These are phyloP conservation scores for Nadsonia starkeyi-henricii DNA, from an alignment of 1,139 yeast species.

Conservation along the genomic window DNA sequence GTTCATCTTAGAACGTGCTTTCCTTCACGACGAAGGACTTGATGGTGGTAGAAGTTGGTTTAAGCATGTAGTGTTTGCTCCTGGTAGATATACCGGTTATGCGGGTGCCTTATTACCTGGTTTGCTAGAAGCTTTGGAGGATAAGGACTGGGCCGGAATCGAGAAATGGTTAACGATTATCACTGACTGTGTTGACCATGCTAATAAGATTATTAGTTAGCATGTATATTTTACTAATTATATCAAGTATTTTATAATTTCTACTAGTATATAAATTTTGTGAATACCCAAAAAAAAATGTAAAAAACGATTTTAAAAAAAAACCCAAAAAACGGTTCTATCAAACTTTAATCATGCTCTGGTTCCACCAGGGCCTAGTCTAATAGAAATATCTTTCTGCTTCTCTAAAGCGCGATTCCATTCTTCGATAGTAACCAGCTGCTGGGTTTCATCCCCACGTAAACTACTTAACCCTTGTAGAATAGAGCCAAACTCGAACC, in stretches of 20 bases:
- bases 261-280: too few species aligned
- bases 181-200: slow-evolving; percentile 14
- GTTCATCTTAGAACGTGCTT: slow-evolving; percentile 39
- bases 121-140: slow-evolving; percentile 66
- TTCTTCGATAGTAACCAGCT: slow-evolving; percentile 19
- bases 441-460: slow-evolving; percentile 10
- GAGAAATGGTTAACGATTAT: slow-evolving; percentile 45
- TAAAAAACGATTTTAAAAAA: not conserved
- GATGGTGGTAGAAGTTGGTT: slow-evolving; percentile 62
- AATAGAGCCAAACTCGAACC: slow-evolving; percentile 45
- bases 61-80: slow-evolving; percentile 70
- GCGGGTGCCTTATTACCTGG: slow-evolving; percentile 77
- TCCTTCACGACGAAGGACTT: slow-evolving; percentile 51
- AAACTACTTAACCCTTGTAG: slow-evolving; percentile 14
- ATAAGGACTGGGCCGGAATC: slow-evolving; percentile 38
- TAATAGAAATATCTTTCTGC: slow-evolving; percentile 25
- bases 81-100: slow-evolving; percentile 77
- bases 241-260: too few species aligned
- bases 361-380: not conserved
- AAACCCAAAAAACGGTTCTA: not conserved
- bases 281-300: too few species aligned
- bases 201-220: slow-evolving; percentile 20
- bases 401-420: slow-evolving; percentile 28
- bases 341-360: not conserved
- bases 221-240: not conserved